Conservation (phyloP, 2,329 filamentous ascomycete genomes). For the Cordyceps javanica region DNA sequence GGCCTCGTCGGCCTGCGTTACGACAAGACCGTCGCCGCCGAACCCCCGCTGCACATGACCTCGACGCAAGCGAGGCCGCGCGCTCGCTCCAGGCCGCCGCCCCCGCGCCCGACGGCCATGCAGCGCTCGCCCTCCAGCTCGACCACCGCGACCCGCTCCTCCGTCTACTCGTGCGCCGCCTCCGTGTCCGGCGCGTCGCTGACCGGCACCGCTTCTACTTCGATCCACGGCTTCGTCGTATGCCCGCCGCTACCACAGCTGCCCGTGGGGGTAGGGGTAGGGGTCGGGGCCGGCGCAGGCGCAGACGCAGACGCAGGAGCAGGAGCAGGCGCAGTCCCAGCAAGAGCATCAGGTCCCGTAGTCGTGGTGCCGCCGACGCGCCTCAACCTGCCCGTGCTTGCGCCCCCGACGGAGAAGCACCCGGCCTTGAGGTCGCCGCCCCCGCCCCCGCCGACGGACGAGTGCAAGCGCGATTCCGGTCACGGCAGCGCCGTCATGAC, state of each 20-base stretch:
- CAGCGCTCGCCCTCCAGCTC: slow-evolving; percentile 17
- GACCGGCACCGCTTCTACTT: slow-evolving; percentile 12
- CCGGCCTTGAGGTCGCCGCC: slow-evolving; percentile 39
- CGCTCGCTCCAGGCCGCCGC: slow-evolving; percentile 17
- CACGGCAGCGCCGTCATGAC: slow-evolving; percentile 41
- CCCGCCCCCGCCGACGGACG: slow-evolving; percentile 26
- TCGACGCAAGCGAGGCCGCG: slow-evolving; percentile 21
- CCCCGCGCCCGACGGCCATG: not conserved
- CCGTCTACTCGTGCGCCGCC: slow-evolving; percentile 17
- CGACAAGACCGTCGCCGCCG: slow-evolving; percentile 52
- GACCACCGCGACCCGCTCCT: slow-evolving; percentile 20
- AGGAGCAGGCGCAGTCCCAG: no score
- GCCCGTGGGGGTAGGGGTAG: no score
- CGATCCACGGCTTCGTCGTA: not conserved
- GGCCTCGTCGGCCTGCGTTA: slow-evolving; percentile 51
- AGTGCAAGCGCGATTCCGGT: slow-evolving; percentile 50
- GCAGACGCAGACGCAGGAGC: no score
- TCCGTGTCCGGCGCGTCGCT: slow-evolving; percentile 12
- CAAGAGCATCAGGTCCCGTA: slow-evolving; percentile 21
- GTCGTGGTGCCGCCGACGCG: slow-evolving; percentile 21
- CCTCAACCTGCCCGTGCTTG: slow-evolving; percentile 23
- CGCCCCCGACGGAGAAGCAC: slow-evolving; percentile 46
- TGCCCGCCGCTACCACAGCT: not conserved
- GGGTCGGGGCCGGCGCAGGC: no score
- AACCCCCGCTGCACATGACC: slow-evolving; percentile 50